These are phyloP conservation scores for Sugiyamaella sp. DNA, from an alignment of 1,139 yeast species.

Conservation along the genomic window DNA sequence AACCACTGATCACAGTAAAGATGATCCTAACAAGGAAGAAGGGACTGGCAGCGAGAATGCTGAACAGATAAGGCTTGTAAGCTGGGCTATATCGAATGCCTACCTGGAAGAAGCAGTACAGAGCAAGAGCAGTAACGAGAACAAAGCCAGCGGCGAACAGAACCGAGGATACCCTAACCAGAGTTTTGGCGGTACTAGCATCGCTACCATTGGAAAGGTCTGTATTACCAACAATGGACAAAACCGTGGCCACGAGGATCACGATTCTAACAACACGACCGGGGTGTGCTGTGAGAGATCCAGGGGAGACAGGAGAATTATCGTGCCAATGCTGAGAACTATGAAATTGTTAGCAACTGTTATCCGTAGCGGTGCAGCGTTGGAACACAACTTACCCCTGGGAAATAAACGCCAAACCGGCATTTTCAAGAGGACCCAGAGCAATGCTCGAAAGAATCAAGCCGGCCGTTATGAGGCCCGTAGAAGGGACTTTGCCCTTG, in stretches of 20 bases:
- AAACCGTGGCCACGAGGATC: slow-evolving; percentile 19
- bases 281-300: slow-evolving; percentile 4
- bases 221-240: slow-evolving; percentile 22
- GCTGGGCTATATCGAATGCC: slow-evolving; percentile 20
- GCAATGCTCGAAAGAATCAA: slow-evolving; percentile 24
- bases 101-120: slow-evolving; percentile 3
- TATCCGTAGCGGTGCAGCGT: neutral
- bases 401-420: slow-evolving; percentile 21
- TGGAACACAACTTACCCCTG: slow-evolving; percentile 15
- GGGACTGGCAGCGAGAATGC: slow-evolving; percentile 18
- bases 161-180: slow-evolving; percentile 21
- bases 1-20: slow-evolving; percentile 19
- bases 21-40: slow-evolving; percentile 23
- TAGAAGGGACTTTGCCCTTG: slow-evolving; percentile 19
- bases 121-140: slow-evolving; percentile 18
- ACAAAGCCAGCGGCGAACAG: slow-evolving; percentile 20
- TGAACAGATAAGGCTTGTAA: slow-evolving; percentile 18
- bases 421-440: slow-evolving; percentile 25
- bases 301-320: neutral
- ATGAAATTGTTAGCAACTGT: neutral
- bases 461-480: slow-evolving; percentile 22
- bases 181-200: slow-evolving; percentile 10
- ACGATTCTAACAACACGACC: slow-evolving; percentile 10
- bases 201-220: slow-evolving; percentile 11
- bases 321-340: slow-evolving; percentile 5